These are phyloP conservation scores for Trametes sanguinea DNA, from an alignment of 768 basidiomycete genomes.

Conservation along the genomic window DNA sequence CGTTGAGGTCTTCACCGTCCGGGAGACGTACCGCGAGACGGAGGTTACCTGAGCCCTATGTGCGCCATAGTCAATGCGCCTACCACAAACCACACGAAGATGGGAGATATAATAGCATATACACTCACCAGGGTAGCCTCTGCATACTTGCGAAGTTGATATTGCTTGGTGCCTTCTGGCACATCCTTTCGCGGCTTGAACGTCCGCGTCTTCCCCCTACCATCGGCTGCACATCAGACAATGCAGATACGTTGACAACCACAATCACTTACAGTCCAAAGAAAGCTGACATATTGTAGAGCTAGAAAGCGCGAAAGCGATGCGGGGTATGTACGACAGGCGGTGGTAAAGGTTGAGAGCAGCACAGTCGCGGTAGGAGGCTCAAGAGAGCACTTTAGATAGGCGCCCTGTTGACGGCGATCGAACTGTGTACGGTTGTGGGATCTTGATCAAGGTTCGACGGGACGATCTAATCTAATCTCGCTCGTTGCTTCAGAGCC, in stretches of 20 bases:
- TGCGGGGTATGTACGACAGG: not conserved
- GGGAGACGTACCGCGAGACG: slow-evolving; percentile 90
- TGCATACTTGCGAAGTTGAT: slow-evolving; percentile 96
- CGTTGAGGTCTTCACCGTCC: slow-evolving; percentile 95
- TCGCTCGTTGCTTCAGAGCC: no score
- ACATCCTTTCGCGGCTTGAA: slow-evolving; percentile 97
- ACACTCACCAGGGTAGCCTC: slow-evolving; percentile 83
- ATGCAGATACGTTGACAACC: not conserved
- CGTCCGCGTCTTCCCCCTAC: slow-evolving; percentile 86
- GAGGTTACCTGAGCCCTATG: slow-evolving; percentile 92
- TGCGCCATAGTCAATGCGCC: not conserved
- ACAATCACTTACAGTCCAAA: slow-evolving; percentile 70
- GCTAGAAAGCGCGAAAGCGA: slow-evolving; percentile 2
- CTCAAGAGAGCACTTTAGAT: slow-evolving; percentile 4
- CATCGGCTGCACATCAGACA: slow-evolving; percentile 13
- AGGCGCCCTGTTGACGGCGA: slow-evolving; percentile 11
- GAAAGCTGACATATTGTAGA: slow-evolving; percentile 73
- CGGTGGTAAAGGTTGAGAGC: not conserved
- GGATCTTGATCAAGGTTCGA: not conserved
- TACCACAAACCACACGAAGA: not conserved
- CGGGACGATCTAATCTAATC: not conserved
- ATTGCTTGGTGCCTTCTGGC: slow-evolving; percentile 96
- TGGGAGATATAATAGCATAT: not conserved
- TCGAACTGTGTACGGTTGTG: not conserved
- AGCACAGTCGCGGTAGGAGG: not conserved